A percentile compares a stretch with the other conserved stretches of the same genome.
phyloP scores from a whole-genome alignment of 306 rosid genomes.

The Prunus padus region DNA sequence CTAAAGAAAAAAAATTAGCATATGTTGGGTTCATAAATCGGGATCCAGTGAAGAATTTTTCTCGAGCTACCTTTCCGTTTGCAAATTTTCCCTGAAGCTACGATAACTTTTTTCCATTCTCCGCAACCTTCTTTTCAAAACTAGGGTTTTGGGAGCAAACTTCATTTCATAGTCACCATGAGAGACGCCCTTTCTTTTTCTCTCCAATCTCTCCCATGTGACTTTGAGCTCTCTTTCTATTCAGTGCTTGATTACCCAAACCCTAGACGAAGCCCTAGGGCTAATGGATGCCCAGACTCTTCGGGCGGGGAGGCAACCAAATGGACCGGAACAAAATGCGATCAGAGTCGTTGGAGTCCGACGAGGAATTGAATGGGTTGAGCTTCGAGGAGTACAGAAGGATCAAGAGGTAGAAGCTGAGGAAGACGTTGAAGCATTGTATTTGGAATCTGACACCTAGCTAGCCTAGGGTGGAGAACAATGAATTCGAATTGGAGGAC shows the following conservation, averaged over 20 bases:
- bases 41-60: too few relatives aligned
- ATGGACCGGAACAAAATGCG: constrained; percentile 46
- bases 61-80: too few relatives aligned
- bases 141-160: too few relatives aligned
- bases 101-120: too few relatives aligned
- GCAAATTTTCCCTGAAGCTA: too few relatives aligned
- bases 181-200: too few relatives aligned
- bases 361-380: constrained; percentile 79
- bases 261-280: constrained; percentile 50
- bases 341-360: constrained; percentile 55
- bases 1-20: too few relatives aligned
- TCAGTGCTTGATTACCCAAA: constrained; percentile 22
- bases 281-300: constrained; percentile 22
- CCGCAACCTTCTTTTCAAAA: too few relatives aligned
- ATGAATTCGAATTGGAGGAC: constrained; percentile 49
- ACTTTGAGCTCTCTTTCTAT: too few relatives aligned
- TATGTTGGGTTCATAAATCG: too few relatives aligned
- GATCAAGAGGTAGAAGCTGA: constrained; percentile 76
- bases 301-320: constrained; percentile 41
- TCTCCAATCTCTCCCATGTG: too few relatives aligned
- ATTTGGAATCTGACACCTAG: constrained; percentile 87
- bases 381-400: constrained; percentile 62
- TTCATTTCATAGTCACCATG: too few relatives aligned
- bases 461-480: constrained; percentile 68
- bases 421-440: constrained; percentile 65